A percentile compares a stretch with the other conserved stretches of the same genome.
Evolutionary conservation across 2,329 filamentous ascomycete genomes (phyloP).

Genomic region (Fusarium veterinarium): DNA sequence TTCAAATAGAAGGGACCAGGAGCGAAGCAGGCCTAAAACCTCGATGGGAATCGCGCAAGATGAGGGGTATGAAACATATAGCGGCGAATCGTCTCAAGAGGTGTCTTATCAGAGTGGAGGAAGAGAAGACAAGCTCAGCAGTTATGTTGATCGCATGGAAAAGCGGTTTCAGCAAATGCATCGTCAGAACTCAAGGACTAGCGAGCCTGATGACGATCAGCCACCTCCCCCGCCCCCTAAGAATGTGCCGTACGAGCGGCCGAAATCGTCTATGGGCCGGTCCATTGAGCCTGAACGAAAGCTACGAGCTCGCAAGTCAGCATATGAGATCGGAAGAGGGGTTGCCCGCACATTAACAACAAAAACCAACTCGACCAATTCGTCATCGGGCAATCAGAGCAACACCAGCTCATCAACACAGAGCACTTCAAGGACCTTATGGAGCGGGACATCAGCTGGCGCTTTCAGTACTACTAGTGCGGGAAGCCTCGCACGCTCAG

Average conservation of each 20-base stretch:
- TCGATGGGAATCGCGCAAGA: slow-evolving; percentile 77
- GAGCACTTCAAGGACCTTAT: slow-evolving; percentile 84
- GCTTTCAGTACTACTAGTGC: slow-evolving; percentile 95
- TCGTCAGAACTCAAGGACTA: slow-evolving; percentile 62
- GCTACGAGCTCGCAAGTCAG: slow-evolving; percentile 75
- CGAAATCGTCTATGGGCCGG: slow-evolving; percentile 68
- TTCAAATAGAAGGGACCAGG: slow-evolving; percentile 43
- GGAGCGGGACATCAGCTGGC: slow-evolving; percentile 92
- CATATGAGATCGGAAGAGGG: slow-evolving; percentile 78
- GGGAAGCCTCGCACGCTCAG: slow-evolving; percentile 87
- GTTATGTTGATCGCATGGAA: slow-evolving; percentile 94
- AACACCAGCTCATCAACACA: slow-evolving; percentile 80
- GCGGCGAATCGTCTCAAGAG: slow-evolving; percentile 64
- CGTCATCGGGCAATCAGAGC: slow-evolving; percentile 78
- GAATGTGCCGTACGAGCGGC: slow-evolving; percentile 61
- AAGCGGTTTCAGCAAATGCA: slow-evolving; percentile 80
- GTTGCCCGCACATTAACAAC: slow-evolving; percentile 86
- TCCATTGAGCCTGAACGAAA: slow-evolving; percentile 56
- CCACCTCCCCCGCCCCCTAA: slow-evolving; percentile 72
- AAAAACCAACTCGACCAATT: slow-evolving; percentile 85
- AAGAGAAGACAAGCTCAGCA: slow-evolving; percentile 74
- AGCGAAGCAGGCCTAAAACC: slow-evolving; percentile 68
- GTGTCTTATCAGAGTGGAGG: slow-evolving; percentile 55
- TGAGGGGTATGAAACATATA: slow-evolving; percentile 70
- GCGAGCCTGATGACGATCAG: slow-evolving; percentile 59